phyloP scores from a whole-genome alignment of 257 asterid genomes.

The Linaria vulgaris region DNA sequence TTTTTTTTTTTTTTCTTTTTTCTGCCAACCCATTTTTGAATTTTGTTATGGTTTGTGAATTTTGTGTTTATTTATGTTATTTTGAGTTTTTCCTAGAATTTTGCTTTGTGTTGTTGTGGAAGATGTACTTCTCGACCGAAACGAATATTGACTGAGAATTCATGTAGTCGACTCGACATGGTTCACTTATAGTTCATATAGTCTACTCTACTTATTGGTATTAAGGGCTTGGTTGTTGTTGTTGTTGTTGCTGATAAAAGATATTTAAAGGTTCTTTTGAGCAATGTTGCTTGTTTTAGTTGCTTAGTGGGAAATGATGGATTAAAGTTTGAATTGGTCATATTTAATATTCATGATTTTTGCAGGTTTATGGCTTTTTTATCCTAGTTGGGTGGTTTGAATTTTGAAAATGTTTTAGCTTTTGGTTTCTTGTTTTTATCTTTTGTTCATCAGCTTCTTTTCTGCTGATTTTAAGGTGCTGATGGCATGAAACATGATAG shows the following conservation, averaged over 20 bases:
- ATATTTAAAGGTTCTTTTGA: not conserved
- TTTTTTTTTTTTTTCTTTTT: not conserved
- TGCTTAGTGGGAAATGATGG: conserved; percentile 21
- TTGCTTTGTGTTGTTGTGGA: not conserved
- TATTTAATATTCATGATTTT: not conserved
- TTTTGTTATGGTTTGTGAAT: not conserved
- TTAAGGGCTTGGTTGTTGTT: too few relatives aligned
- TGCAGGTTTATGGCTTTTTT: conserved; percentile 8
- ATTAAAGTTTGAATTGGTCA: not conserved
- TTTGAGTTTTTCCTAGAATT: not conserved
- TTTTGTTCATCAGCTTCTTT: not conserved
- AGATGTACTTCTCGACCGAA: too few relatives aligned
- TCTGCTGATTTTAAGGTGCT: not conserved
- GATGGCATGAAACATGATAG: conserved; percentile 9
- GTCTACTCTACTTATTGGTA: too few relatives aligned
- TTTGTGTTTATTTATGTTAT: not conserved
- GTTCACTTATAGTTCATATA: too few relatives aligned
- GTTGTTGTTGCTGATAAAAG: too few relatives aligned
- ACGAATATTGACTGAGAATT: too few relatives aligned
- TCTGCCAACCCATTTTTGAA: not conserved
- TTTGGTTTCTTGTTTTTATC: conserved; percentile 1
- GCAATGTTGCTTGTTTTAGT: not conserved
- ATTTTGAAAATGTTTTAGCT: conserved; percentile 6
- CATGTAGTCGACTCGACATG: too few relatives aligned
- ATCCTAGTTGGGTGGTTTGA: not conserved